Evolutionary conservation across 345 rosid genomes (phyloP).

Genomic region (Limnanthes douglasii): DNA sequence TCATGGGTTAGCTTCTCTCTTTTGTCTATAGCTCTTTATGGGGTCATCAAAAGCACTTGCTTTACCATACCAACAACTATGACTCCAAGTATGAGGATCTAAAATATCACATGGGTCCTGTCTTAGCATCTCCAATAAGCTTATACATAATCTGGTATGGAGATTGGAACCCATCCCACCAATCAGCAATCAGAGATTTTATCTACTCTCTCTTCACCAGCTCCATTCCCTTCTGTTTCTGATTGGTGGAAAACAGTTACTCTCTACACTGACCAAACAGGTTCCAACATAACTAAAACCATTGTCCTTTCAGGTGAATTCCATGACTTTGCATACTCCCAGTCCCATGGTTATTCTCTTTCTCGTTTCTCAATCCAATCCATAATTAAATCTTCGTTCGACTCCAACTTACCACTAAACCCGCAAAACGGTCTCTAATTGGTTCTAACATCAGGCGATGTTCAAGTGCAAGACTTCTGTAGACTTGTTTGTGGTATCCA

Average conservation of each 20-base stretch:
- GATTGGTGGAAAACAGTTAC: slow-evolving; percentile 50
- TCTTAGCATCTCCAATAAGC: slow-evolving; percentile 30
- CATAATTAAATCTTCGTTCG: slow-evolving; percentile 27
- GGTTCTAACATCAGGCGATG: slow-evolving; percentile 34
- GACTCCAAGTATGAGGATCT: slow-evolving; percentile 34
- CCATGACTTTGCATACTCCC: slow-evolving; percentile 29
- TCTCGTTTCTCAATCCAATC: slow-evolving; percentile 34
- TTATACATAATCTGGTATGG: slow-evolving; percentile 55
- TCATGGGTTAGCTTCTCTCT: no score
- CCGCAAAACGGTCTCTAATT: slow-evolving; percentile 36
- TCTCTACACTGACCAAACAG: slow-evolving; percentile 52
- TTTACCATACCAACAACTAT: slow-evolving; percentile 20
- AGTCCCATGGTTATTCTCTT: slow-evolving; percentile 29
- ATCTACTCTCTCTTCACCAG: slow-evolving; percentile 32
- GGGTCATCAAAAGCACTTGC: slow-evolving; percentile 9
- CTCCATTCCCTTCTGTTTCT: slow-evolving; percentile 38
- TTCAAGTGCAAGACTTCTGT: slow-evolving; percentile 53
- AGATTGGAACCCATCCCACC: slow-evolving; percentile 36
- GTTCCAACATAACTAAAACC: slow-evolving; percentile 32
- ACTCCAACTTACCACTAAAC: slow-evolving; percentile 28
- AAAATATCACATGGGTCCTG: slow-evolving; percentile 60
- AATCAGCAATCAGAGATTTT: slow-evolving; percentile 40
- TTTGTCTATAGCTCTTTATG: slow-evolving; percentile 9
- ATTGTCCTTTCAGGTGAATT: slow-evolving; percentile 29
- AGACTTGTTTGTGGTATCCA: slow-evolving; percentile 54